A percentile compares a stretch with the other conserved stretches of the same genome.
phyloP scores from a whole-genome alignment of 768 basidiomycete genomes.

The Boletus sp. region DNA sequence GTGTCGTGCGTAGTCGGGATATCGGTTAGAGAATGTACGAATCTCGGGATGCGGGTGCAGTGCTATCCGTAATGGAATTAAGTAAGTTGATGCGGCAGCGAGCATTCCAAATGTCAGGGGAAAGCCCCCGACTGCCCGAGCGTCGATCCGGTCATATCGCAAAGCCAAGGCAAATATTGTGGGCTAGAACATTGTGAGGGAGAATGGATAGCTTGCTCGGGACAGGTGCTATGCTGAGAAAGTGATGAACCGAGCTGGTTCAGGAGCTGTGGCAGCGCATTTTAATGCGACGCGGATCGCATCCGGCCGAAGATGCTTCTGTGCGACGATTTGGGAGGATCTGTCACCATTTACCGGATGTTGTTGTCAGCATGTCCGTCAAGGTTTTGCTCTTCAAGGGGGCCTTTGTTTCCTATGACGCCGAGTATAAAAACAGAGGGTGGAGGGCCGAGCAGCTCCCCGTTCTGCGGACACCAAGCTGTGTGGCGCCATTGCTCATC shows the following conservation, averaged over 20 bases:
- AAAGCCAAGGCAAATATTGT: neutral
- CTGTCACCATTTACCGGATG: slow-evolving; percentile 9
- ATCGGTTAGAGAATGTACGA: too few species aligned
- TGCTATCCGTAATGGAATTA: neutral
- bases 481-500: slow-evolving; percentile 8
- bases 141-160: slow-evolving; percentile 29
- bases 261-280: slow-evolving; percentile 2
- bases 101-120: slow-evolving; percentile 1
- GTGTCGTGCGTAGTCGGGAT: slow-evolving; percentile 1
- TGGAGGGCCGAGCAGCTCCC: neutral
- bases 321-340: slow-evolving; percentile 8
- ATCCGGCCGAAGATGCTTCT: neutral
- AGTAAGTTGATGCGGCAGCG: too few species aligned
- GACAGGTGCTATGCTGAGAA: slow-evolving; percentile 1
- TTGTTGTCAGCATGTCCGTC: slow-evolving; percentile 17
- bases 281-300: slow-evolving; percentile 19
- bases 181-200: neutral
- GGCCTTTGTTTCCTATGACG: slow-evolving; percentile 3
- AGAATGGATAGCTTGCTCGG: neutral
- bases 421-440: slow-evolving; percentile 23
- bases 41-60: neutral
- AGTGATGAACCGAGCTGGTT: slow-evolving; percentile 23
- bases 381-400: neutral
- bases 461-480: slow-evolving; percentile 4
- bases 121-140: neutral